These are phyloP conservation scores for Pythium folliculosum DNA, from an alignment of 352 stramenopile species.

Conservation along the genomic window DNA sequence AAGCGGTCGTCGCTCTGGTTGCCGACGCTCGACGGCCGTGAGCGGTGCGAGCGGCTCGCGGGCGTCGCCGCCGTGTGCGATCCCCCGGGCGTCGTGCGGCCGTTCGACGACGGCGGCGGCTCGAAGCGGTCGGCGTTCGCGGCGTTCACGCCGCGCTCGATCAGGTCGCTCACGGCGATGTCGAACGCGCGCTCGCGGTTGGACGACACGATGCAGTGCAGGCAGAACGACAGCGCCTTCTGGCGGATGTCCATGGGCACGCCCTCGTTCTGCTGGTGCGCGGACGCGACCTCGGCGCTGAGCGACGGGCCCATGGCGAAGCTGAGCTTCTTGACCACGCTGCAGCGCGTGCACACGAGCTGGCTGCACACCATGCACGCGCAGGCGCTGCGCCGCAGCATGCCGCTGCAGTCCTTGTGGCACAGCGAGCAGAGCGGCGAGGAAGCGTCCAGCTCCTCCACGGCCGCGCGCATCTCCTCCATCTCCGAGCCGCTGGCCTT, in stretches of 20 bases:
- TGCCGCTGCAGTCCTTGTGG: conserved; percentile 17
- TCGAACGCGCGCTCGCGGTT: conserved; percentile 26
- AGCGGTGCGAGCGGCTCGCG: conserved; percentile 2
- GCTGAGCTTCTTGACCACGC: conserved; percentile 29
- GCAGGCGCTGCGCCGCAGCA: conserved; percentile 20
- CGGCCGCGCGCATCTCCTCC: conserved; percentile 20
- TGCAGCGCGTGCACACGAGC: conserved; percentile 31
- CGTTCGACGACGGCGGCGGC: not conserved
- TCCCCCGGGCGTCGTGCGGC: not conserved
- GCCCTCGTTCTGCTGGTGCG: conserved; percentile 4
- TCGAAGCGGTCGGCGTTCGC: not conserved
- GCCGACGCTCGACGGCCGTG: conserved; percentile 15
- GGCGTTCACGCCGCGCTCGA: conserved; percentile 17
- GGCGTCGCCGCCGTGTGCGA: conserved; percentile 1
- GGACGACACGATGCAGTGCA: conserved; percentile 28
- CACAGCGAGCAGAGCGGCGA: conserved; percentile 22
- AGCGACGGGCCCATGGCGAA: conserved; percentile 29
- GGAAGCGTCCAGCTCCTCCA: conserved; percentile 10
- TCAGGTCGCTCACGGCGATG: conserved; percentile 25
- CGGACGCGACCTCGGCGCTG: conserved; percentile 13
- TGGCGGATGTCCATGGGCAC: conserved; percentile 19
- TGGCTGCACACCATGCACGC: conserved; percentile 33
- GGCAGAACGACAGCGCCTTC: conserved; percentile 33
- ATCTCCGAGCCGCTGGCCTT: conserved; percentile 3
- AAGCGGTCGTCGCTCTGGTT: conserved; percentile 15